phyloP scores from a whole-genome alignment of 202 grass and related monocot species.

The Saccharum hybrid region DNA sequence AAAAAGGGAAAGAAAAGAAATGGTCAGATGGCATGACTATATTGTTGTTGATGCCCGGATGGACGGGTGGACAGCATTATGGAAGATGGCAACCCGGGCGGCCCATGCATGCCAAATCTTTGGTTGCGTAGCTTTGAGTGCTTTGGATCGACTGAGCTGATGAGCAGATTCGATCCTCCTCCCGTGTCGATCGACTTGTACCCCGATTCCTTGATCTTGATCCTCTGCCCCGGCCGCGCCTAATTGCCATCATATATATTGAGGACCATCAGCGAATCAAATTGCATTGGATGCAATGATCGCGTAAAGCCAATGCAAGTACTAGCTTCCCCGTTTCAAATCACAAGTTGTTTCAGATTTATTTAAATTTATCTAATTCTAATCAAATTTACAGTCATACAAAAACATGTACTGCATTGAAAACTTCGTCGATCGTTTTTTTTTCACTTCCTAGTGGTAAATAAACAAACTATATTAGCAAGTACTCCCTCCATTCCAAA shows the following conservation, averaged over 20 bases:
- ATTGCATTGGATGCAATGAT: not conserved
- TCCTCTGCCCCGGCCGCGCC: not conserved
- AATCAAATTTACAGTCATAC: too few relatives aligned
- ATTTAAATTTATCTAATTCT: not conserved
- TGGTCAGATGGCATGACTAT: conserved; percentile 12
- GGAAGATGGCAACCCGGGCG: conserved; percentile 24
- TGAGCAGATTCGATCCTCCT: conserved; percentile 42
- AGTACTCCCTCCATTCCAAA: not conserved
- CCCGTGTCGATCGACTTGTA: conserved; percentile 35
- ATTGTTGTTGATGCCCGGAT: not conserved
- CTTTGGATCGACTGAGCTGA: conserved; percentile 30
- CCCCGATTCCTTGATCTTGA: conserved; percentile 9
- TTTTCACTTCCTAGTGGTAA: not conserved
- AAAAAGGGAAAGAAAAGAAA: not conserved
- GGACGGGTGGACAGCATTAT: conserved; percentile 45
- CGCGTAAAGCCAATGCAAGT: not conserved
- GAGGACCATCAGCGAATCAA: not conserved
- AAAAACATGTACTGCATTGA: not conserved
- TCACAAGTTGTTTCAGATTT: not conserved
- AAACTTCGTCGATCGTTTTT: not conserved
- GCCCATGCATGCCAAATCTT: conserved; percentile 10
- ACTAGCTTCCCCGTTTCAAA: not conserved
- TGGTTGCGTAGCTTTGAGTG: conserved; percentile 61
- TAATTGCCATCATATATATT: conserved; percentile 7
- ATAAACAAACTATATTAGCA: not conserved